phyloP scores from a whole-genome alignment of 2,329 filamentous ascomycete species.

The Sordariomycetes sp. region DNA sequence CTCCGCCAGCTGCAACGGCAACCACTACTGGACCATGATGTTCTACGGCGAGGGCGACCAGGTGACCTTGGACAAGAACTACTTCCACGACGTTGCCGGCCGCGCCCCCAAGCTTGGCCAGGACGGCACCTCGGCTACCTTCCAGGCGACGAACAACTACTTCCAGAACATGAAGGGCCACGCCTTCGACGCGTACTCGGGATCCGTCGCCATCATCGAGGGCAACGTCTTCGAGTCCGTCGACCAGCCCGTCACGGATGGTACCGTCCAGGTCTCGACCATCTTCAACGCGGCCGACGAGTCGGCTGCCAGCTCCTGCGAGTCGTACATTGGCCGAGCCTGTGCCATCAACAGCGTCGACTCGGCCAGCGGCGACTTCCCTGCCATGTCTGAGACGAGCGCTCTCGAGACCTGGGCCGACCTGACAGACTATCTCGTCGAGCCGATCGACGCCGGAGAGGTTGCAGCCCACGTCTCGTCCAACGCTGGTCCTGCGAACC shows the following conservation, averaged over 20 bases:
- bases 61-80: constrained; percentile 51
- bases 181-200: constrained; percentile 42
- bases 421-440: constrained; percentile 12
- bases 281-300: constrained; percentile 7
- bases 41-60: constrained; percentile 44
- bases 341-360: background rate
- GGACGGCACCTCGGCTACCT: constrained; percentile 43
- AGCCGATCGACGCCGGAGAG: constrained; percentile 13
- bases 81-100: constrained; percentile 48
- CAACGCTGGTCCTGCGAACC: constrained; percentile 13
- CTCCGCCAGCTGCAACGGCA: constrained; percentile 45
- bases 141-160: constrained; percentile 56
- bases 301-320: constrained; percentile 5
- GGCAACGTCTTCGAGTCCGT: constrained; percentile 51
- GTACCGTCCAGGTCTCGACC: constrained; percentile 4
- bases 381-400: constrained; percentile 9
- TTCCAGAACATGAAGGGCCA: constrained; percentile 46
- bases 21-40: constrained; percentile 54
- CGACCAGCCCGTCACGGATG: constrained; percentile 20
- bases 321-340: background rate
- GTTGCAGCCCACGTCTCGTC: constrained; percentile 13
- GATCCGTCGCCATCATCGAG: constrained; percentile 40
- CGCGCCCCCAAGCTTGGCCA: constrained; percentile 44
- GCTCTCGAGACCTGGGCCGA: constrained; percentile 8
- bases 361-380: constrained; percentile 11